A percentile compares a stretch with the other conserved stretches of the same genome.
These are phyloP conservation scores for Podospora tetraspora DNA, from an alignment of 495 filamentous ascomycete genomes.

Conservation along the genomic window DNA sequence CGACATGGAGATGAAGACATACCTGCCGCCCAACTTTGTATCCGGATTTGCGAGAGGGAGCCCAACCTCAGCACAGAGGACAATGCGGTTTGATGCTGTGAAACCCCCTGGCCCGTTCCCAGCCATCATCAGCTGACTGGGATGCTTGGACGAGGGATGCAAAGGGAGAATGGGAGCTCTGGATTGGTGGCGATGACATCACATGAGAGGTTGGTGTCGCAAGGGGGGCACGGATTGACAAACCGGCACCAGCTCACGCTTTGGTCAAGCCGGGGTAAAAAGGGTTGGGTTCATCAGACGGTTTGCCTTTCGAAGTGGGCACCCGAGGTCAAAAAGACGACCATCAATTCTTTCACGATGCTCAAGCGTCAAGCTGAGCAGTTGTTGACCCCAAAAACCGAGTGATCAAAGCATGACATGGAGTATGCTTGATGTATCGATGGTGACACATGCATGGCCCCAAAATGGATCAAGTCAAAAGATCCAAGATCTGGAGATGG, in stretches of 20 bases:
- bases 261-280: not conserved
- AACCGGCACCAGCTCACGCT: not conserved
- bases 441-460: not conserved
- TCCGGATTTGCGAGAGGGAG: not conserved
- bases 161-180: not conserved
- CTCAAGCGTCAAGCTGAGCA: not conserved
- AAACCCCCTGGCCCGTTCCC: not conserved
- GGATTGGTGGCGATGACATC: conserved; percentile 14
- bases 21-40: not conserved
- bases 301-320: not conserved
- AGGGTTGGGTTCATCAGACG: not conserved
- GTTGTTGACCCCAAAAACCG: not conserved
- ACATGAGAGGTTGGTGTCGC: conserved; percentile 5
- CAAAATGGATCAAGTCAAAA: not conserved
- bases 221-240: conserved; percentile 2
- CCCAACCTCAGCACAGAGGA: not conserved
- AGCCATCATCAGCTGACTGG: conserved; percentile 8
- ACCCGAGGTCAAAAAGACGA: not conserved
- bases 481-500: not conserved
- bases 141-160: not conserved
- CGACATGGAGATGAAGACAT: not conserved
- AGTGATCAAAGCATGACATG: not conserved
- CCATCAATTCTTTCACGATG: not conserved
- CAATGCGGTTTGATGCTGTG: not conserved
- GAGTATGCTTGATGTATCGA: not conserved